Evolutionary conservation across 305 asterid species (phyloP), one percentile per base, ranked within the genome.

Genomic region (Fraxinus platypoda): DNA sequence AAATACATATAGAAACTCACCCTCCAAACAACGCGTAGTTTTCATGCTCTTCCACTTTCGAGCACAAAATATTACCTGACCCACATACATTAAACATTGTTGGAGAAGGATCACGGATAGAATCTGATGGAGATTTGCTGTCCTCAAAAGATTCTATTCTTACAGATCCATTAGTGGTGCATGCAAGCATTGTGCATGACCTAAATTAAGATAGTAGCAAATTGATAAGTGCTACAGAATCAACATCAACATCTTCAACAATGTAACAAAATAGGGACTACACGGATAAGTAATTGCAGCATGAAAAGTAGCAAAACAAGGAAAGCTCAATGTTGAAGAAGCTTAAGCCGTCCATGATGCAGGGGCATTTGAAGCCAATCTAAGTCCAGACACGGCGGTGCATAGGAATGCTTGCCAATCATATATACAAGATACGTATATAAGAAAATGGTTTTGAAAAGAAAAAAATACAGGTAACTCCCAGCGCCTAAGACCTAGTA

Each of bases 11-110:
- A 57, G 64, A 80, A 73, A 87, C 97, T 92, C 74, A 95, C 99
- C 99, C 99, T 86, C 97, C 99, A 90, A 88, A 93, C 86, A 93
- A 82, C 76, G 97, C 97, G 87, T 89, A 88, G 68, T 83, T 88
- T 82, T 95, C 98, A 79, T 73, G 87, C 79, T 52, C 92, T 76
- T 91, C 94, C 74, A 95, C 95, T 85, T 90, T 89, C 2, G 95
- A 87, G 74, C 89, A 91, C 83, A 93, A 83, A 82, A 93, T 87
- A 76, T 87, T 86, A 84, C 99, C 99, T 34, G 94, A 92, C 68
- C 87, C 91, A 87, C 98, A 88, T 35, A 88, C 86, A 78, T 83
- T 87, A 94, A 92, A 94, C 37, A 81, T 80, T 41, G 89, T 85
- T 57, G 89, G 90, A 84, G 95, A 85, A 77, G 83, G 83, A 83